A percentile compares a stretch with the other conserved stretches of the same genome.
These are phyloP conservation scores for Plasmodium reichenowi DNA, from an alignment of 169 alveolate genomes.

Conservation along the genomic window DNA sequence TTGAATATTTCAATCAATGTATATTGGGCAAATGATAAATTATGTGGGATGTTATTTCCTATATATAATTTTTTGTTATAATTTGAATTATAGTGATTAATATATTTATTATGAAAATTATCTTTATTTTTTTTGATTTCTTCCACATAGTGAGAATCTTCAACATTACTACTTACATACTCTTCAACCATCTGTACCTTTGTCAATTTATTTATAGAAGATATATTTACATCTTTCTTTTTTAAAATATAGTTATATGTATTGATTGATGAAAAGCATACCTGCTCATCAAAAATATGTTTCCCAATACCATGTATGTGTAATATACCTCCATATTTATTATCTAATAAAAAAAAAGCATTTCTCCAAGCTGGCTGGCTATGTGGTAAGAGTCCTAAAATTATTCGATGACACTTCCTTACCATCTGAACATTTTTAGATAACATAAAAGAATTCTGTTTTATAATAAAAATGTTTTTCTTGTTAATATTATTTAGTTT, in stretches of 20 bases:
- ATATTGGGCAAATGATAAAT: conserved; percentile 45
- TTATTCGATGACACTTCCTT: conserved; percentile 73
- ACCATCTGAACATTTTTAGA: conserved; percentile 77
- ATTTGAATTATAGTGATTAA: conserved; percentile 1
- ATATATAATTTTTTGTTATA: not conserved
- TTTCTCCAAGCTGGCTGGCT: conserved; percentile 82
- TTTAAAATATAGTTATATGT: conserved; percentile 21
- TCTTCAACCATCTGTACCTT: not conserved
- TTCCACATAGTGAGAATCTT: not conserved
- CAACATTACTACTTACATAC: not conserved
- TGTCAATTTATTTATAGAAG: not conserved
- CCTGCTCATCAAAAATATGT: not conserved
- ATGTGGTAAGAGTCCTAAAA: conserved; percentile 83
- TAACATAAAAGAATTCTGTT: conserved; percentile 27
- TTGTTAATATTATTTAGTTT: conserved; percentile 23
- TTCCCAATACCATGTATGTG: conserved; percentile 81
- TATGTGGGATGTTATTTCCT: conserved; percentile 17
- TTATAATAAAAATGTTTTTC: conserved; percentile 13
- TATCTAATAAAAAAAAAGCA: conserved; percentile 79
- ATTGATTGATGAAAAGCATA: not conserved
- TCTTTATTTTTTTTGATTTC: not conserved
- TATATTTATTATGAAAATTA: not conserved
- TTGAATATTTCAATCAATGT: conserved; percentile 40
- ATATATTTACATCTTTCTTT: not conserved
- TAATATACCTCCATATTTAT: conserved; percentile 78